Percentiles rank a stretch among this genome's conserved stretches.
Conservation (phyloP, 805 yeast genomes). For the Kodamaea lidongshanica region DNA sequence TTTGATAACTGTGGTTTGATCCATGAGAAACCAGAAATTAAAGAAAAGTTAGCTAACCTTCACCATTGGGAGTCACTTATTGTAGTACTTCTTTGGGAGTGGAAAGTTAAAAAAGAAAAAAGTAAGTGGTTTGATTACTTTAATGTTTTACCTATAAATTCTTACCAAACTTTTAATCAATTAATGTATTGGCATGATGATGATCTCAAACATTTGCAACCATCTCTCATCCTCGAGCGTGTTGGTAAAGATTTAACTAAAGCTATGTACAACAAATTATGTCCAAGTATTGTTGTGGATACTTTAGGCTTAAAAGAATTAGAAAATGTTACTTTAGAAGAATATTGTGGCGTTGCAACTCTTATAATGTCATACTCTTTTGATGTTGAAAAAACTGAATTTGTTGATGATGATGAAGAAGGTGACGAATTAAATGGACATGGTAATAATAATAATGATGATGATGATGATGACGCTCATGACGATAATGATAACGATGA, state of each 20-base stretch:
- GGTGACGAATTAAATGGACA: slow-evolving; percentile 27
- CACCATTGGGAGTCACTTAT: slow-evolving; percentile 79
- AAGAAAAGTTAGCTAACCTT: slow-evolving; percentile 34
- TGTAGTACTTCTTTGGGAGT: slow-evolving; percentile 58
- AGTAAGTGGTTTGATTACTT: slow-evolving; percentile 71
- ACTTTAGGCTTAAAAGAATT: slow-evolving; percentile 30
- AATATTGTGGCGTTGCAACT: slow-evolving; percentile 69
- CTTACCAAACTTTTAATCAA: slow-evolving; percentile 43
- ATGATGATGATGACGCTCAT: slow-evolving; percentile 13
- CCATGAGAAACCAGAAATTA: slow-evolving; percentile 22
- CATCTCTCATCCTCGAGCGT: slow-evolving; percentile 64
- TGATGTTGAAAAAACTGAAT: slow-evolving; percentile 47
- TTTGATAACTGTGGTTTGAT: slow-evolving; percentile 50
- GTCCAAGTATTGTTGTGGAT: slow-evolving; percentile 31
- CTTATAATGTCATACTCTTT: slow-evolving; percentile 86
- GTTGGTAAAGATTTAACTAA: slow-evolving; percentile 67
- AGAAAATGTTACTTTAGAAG: slow-evolving; percentile 36
- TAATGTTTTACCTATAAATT: slow-evolving; percentile 54
- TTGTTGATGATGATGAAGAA: slow-evolving; percentile 22
- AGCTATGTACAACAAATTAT: slow-evolving; percentile 46
- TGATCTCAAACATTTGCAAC: slow-evolving; percentile 52
- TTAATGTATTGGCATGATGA: slow-evolving; percentile 74
- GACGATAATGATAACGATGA: slow-evolving; percentile 1
- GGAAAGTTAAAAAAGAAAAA: slow-evolving; percentile 33
- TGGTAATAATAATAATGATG: slow-evolving; percentile 17